These are phyloP conservation scores for Scolecobasidium constrictum DNA, from an alignment of 2,329 filamentous ascomycete species.

Conservation along the genomic window DNA sequence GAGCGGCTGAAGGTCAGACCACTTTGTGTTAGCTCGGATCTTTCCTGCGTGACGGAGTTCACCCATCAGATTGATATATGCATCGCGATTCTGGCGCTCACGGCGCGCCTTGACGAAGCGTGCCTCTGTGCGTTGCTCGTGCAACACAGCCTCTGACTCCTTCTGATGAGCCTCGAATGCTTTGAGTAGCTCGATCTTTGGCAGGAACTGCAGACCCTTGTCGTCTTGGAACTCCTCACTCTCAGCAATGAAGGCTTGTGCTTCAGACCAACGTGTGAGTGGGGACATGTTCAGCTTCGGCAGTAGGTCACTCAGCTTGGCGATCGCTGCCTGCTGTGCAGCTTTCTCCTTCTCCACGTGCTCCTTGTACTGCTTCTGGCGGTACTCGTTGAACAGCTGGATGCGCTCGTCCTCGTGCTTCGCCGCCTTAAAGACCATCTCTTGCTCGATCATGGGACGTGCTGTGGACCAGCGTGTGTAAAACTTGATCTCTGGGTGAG, in stretches of 20 bases:
- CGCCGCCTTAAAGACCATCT: slow-evolving; percentile 90
- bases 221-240: slow-evolving; percentile 69
- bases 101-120: slow-evolving; percentile 70
- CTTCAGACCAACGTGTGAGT: slow-evolving; percentile 90
- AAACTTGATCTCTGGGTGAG: slow-evolving; percentile 88
- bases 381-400: slow-evolving; percentile 89
- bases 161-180: slow-evolving; percentile 96
- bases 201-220: slow-evolving; percentile 75
- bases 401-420: slow-evolving; percentile 79
- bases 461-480: slow-evolving; percentile 97
- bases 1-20: slow-evolving; percentile 66
- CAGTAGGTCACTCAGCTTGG: slow-evolving; percentile 68
- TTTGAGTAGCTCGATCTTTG: slow-evolving; percentile 79
- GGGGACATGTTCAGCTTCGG: slow-evolving; percentile 72
- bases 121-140: slow-evolving; percentile 79
- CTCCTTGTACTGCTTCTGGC: slow-evolving; percentile 68
- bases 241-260: slow-evolving; percentile 68
- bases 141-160: slow-evolving; percentile 78
- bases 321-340: slow-evolving; percentile 69
- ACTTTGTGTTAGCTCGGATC: slow-evolving; percentile 84
- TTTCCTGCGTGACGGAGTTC: slow-evolving; percentile 66
- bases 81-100: slow-evolving; percentile 79
- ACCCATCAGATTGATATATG: slow-evolving; percentile 61
- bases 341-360: slow-evolving; percentile 66
- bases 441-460: slow-evolving; percentile 83